Evolutionary conservation across 345 rosid genomes (phyloP), one percentile per base, ranked within the genome.

Genomic region (Combretum micranthum): DNA sequence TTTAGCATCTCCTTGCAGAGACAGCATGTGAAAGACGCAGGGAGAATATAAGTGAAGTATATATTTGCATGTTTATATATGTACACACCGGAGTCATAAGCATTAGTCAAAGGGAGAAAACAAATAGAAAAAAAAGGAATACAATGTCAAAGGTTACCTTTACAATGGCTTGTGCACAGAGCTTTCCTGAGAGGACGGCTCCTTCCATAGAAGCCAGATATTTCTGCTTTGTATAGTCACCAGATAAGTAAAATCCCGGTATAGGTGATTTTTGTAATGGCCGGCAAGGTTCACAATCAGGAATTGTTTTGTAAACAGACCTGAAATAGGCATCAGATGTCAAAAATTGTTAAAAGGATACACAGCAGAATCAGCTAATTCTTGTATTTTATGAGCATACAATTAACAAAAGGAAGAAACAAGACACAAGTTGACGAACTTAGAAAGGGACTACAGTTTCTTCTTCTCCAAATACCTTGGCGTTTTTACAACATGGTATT

Each of bases 141-240:
- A 11, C 39, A 32, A 7, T 32, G 9, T 32, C 7, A 2, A 49
- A 25, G 42, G 42, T 48, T 70, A 86, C 97, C 97, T 93, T 84
- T 20, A 82, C 68, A 60, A 93, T 83, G 53, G 90, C 81, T 70
- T 86, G 85, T 17, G 94, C 87, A 71, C 97, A 86, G 68, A 86
- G 63, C 86, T 93, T 93, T 54, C 99, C 97, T 0, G 96, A 93
- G 57, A 93, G 88, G 55, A 93, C 83, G 13, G 96, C 99, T 4
- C 97, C 99, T 75, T 93, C 97, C 96, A 93, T 93, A 18, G 97
- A 93, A 69, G 99, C 96, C 75, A 93, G 63, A 75, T 93, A 93
- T 76, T 93, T 93, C 61, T 88, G 97, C 70, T 88, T 88, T 44
- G 99, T 93, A 76, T 89, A 89, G 52, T 93, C 97, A 56, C 97